These are phyloP conservation scores for Novymonas esmeraldas DNA, from an alignment of 208 protist species.

Conservation along the genomic window DNA sequence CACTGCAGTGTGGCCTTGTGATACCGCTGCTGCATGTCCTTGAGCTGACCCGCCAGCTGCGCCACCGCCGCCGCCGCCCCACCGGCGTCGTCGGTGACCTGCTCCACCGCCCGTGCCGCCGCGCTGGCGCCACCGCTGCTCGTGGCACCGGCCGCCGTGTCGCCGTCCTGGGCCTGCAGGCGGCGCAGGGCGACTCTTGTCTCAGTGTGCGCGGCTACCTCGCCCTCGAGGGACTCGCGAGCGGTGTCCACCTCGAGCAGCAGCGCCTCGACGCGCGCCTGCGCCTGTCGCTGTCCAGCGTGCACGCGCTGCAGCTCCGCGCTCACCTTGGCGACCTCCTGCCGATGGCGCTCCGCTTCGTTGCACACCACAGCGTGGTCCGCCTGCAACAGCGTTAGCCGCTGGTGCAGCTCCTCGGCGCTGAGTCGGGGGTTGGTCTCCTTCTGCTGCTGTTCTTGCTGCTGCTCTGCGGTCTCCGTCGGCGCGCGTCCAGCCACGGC, in stretches of 20 bases:
- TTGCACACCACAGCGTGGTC: slow-evolving; percentile 27
- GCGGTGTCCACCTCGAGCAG: slow-evolving; percentile 33
- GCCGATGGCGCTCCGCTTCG: slow-evolving; percentile 29
- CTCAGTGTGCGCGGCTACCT: slow-evolving; percentile 45
- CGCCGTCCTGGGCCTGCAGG: slow-evolving; percentile 17
- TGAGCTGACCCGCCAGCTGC: slow-evolving; percentile 14
- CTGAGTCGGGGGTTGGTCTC: not conserved
- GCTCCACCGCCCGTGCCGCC: not conserved
- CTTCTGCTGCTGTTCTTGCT: too few species aligned
- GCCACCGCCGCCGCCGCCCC: slow-evolving; percentile 16
- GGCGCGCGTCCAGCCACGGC: not conserved
- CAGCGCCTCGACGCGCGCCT: slow-evolving; percentile 30
- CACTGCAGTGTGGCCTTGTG: slow-evolving; percentile 35
- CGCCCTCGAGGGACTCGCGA: slow-evolving; percentile 60
- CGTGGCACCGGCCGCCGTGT: too few species aligned
- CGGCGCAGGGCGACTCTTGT: slow-evolving; percentile 36
- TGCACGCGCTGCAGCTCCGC: slow-evolving; percentile 51
- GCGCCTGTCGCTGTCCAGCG: slow-evolving; percentile 7
- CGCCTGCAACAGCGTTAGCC: slow-evolving; percentile 15
- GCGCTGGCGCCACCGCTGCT: not conserved
- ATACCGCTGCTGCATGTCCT: slow-evolving; percentile 27
- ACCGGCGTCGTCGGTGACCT: slow-evolving; percentile 13
- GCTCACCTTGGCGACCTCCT: slow-evolving; percentile 27
- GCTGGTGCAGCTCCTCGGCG: slow-evolving; percentile 12
- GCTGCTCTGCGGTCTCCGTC: not conserved